phyloP scores from a whole-genome alignment of 1,284 basidiomycete genomes.

The Rhodotorula sp. region DNA sequence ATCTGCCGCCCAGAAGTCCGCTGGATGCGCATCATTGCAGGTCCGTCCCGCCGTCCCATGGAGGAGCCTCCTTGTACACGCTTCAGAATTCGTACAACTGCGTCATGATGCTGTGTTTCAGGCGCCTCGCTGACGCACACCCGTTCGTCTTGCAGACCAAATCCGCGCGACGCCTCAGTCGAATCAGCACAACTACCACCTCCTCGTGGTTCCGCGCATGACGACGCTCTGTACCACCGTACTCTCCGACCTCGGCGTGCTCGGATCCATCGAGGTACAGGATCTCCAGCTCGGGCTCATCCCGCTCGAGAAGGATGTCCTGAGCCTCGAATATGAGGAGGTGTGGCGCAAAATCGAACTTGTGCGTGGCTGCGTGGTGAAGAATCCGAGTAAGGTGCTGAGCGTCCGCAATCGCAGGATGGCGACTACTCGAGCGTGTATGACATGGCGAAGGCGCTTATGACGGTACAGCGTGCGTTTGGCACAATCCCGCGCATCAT shows the following conservation, averaged over 20 bases:
- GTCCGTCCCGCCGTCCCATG: slow-evolving; percentile 54
- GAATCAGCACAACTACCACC: slow-evolving; percentile 72
- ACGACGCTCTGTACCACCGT: slow-evolving; percentile 82
- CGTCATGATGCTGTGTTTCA: too few relatives aligned
- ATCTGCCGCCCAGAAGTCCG: slow-evolving; percentile 85
- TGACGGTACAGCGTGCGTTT: slow-evolving; percentile 80
- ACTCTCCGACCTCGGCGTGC: slow-evolving; percentile 86
- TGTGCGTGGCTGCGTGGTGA: slow-evolving; percentile 54
- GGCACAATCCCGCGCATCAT: slow-evolving; percentile 89
- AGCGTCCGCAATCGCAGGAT: slow-evolving; percentile 60
- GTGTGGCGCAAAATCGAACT: slow-evolving; percentile 84
- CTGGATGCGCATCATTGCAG: slow-evolving; percentile 85
- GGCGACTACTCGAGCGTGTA: slow-evolving; percentile 91
- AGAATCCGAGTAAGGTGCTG: neutral
- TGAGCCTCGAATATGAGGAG: slow-evolving; percentile 81
- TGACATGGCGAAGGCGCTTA: slow-evolving; percentile 82
- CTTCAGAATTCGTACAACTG: too few relatives aligned
- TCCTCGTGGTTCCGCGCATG: slow-evolving; percentile 82
- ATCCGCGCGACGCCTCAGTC: slow-evolving; percentile 57
- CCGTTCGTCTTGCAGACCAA: slow-evolving; percentile 63
- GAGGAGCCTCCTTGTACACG: too few relatives aligned
- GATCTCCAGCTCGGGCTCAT: slow-evolving; percentile 92
- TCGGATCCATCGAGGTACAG: slow-evolving; percentile 81
- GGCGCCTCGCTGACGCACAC: slow-evolving; percentile 8
- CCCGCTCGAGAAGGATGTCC: slow-evolving; percentile 83